Evolutionary conservation across 2,329 filamentous ascomycete genomes (phyloP).

Genomic region (Aspergillus hortae): DNA sequence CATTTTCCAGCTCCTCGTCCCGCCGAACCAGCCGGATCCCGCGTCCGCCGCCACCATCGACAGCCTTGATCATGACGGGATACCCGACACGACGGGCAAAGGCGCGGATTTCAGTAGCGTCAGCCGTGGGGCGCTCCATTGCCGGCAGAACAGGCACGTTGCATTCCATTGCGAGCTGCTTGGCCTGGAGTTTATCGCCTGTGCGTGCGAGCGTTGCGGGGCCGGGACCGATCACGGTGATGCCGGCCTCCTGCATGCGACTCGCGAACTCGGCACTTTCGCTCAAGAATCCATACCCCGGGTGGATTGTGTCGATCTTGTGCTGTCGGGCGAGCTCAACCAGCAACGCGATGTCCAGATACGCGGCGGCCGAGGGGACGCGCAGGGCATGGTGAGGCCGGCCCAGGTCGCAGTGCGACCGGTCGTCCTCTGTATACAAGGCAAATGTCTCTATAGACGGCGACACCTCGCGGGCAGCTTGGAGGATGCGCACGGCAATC

Average conservation of each 20-base stretch:
- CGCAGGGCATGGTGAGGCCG: slow-evolving; percentile 48
- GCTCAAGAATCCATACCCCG: slow-evolving; percentile 62
- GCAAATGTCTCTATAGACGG: slow-evolving; percentile 51
- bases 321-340: slow-evolving; percentile 48
- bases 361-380: slow-evolving; percentile 50
- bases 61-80: slow-evolving; percentile 62
- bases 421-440: slow-evolving; percentile 54
- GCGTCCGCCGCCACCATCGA: slow-evolving; percentile 60
- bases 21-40: slow-evolving; percentile 55
- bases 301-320: slow-evolving; percentile 55
- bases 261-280: slow-evolving; percentile 52
- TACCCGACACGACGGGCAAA: slow-evolving; percentile 60
- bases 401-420: slow-evolving; percentile 50
- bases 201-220: slow-evolving; percentile 56
- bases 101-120: slow-evolving; percentile 38
- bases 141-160: slow-evolving; percentile 52
- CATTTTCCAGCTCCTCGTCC: slow-evolving; percentile 43
- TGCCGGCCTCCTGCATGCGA: slow-evolving; percentile 46
- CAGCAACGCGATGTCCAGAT: slow-evolving; percentile 51
- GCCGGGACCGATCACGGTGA: slow-evolving; percentile 53
- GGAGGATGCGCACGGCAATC: slow-evolving; percentile 60
- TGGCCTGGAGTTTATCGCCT: slow-evolving; percentile 55
- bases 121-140: slow-evolving; percentile 42
- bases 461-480: slow-evolving; percentile 56
- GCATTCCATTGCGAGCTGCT: slow-evolving; percentile 49